Percentiles rank a stretch among this genome's conserved stretches.
phyloP scores from a whole-genome alignment of 108 stramenopile genomes.

The Cyclotella kingstonii region DNA sequence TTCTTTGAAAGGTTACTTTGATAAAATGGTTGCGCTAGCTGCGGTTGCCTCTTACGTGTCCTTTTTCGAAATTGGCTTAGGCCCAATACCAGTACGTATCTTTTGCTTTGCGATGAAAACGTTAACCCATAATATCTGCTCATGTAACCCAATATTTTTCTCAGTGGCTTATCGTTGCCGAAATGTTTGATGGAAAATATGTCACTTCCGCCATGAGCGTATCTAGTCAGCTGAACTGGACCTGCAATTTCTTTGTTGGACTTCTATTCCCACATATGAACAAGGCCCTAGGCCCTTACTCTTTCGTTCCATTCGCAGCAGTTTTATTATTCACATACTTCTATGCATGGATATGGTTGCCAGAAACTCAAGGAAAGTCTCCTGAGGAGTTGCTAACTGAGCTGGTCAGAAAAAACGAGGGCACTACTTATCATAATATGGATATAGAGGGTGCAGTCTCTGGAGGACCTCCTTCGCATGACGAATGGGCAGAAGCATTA shows the following conservation, averaged over 20 bases:
- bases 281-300: slow-evolving; percentile 65
- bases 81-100: slow-evolving; percentile 85
- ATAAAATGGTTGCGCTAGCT: slow-evolving; percentile 69
- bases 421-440: slow-evolving; percentile 71
- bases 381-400: slow-evolving; percentile 72
- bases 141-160: neutral
- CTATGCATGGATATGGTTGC: slow-evolving; percentile 52
- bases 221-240: slow-evolving; percentile 89
- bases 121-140: neutral
- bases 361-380: slow-evolving; percentile 86
- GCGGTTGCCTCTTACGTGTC: slow-evolving; percentile 84
- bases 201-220: slow-evolving; percentile 84
- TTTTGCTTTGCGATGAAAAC: too few relatives aligned
- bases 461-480: slow-evolving; percentile 25
- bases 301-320: slow-evolving; percentile 81
- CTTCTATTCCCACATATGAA: slow-evolving; percentile 85
- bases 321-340: slow-evolving; percentile 55
- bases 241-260: slow-evolving; percentile 87
- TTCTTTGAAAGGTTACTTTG: slow-evolving; percentile 60
- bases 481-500: slow-evolving; percentile 43
- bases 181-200: slow-evolving; percentile 91
- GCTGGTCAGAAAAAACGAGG: slow-evolving; percentile 61
- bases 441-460: slow-evolving; percentile 38
- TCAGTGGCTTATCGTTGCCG: slow-evolving; percentile 88
- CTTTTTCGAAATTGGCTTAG: slow-evolving; percentile 96